Evolutionary conservation across 2,329 filamentous ascomycete genomes (phyloP).

Genomic region (Botrytis porri): DNA sequence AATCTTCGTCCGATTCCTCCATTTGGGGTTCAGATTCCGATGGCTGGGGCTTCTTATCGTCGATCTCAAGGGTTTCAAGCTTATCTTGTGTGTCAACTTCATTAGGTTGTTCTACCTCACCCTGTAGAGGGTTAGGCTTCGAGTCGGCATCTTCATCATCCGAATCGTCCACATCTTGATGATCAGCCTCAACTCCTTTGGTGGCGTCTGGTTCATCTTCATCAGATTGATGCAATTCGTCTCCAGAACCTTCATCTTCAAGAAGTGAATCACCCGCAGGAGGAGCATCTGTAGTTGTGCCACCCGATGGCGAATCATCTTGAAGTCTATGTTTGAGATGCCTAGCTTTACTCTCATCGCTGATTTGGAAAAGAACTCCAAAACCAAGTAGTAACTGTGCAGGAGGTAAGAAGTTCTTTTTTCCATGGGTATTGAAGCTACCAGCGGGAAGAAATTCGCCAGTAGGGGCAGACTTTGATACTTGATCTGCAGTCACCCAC

Average conservation of each 20-base stretch:
- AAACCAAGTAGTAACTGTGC: constrained; percentile 85
- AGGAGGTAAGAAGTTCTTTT: constrained; percentile 88
- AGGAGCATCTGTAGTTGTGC: neutral
- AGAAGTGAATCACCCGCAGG: neutral
- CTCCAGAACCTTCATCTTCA: constrained; percentile 18
- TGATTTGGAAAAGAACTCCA: constrained; percentile 82
- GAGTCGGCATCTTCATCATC: constrained; percentile 36
- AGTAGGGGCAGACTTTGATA: constrained; percentile 76
- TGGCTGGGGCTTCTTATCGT: constrained; percentile 15
- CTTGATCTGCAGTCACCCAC: constrained; percentile 90
- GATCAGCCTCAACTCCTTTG: constrained; percentile 24
- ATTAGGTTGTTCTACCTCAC: constrained; percentile 27
- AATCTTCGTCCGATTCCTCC: constrained; percentile 28
- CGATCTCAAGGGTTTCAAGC: constrained; percentile 23
- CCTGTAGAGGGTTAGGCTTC: constrained; percentile 28
- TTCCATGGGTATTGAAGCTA: constrained; percentile 75
- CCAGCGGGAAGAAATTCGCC: constrained; percentile 80
- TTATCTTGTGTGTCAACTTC: constrained; percentile 32
- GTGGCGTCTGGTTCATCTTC: constrained; percentile 28
- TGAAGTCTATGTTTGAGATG: constrained; percentile 72
- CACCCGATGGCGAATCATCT: constrained; percentile 32
- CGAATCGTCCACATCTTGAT: constrained; percentile 27
- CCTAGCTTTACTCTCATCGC: constrained; percentile 77
- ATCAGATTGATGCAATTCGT: constrained; percentile 28
- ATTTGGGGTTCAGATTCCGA: constrained; percentile 29